A percentile compares a stretch with the other conserved stretches of the same genome.
phyloP scores from a whole-genome alignment of 2,329 filamentous ascomycete genomes.

The Hawksworthiomyces lignivorus region DNA sequence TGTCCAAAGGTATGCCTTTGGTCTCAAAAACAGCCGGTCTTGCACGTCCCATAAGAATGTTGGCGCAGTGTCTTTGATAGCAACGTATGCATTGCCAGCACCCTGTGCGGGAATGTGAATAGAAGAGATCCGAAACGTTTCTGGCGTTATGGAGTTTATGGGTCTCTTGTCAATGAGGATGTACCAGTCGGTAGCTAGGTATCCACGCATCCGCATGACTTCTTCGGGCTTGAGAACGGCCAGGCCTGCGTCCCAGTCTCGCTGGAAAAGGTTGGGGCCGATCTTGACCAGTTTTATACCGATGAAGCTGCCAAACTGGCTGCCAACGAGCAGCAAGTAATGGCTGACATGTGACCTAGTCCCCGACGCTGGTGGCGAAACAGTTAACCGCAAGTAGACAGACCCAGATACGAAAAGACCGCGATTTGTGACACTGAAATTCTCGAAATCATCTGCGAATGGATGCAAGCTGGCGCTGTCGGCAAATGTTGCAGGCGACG shows the following conservation, averaged over 20 bases:
- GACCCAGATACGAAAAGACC: conserved; percentile 8
- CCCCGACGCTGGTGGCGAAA: too few relatives aligned
- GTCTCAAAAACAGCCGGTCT: conserved; percentile 11
- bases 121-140: conserved; percentile 1
- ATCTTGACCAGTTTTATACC: conserved; percentile 10
- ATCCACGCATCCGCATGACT: background rate
- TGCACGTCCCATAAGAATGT: conserved; percentile 10
- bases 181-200: conserved; percentile 5
- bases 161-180: conserved; percentile 5
- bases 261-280: conserved; percentile 12
- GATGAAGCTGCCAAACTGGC: background rate
- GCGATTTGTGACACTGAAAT: conserved; percentile 9
- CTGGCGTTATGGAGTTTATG: background rate
- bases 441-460: conserved; percentile 6
- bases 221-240: background rate
- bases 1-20: conserved; percentile 7
- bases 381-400: conserved; percentile 5
- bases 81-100: background rate
- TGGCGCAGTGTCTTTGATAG: conserved; percentile 6
- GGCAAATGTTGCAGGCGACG: conserved; percentile 8
- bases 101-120: conserved; percentile 4
- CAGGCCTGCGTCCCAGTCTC: conserved; percentile 5
- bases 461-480: conserved; percentile 3
- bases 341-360: too few relatives aligned
- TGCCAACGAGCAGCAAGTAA: conserved; percentile 10